These are phyloP conservation scores for Fusarium sp. DNA, from an alignment of 2,329 filamentous ascomycete genomes.

Conservation along the genomic window DNA sequence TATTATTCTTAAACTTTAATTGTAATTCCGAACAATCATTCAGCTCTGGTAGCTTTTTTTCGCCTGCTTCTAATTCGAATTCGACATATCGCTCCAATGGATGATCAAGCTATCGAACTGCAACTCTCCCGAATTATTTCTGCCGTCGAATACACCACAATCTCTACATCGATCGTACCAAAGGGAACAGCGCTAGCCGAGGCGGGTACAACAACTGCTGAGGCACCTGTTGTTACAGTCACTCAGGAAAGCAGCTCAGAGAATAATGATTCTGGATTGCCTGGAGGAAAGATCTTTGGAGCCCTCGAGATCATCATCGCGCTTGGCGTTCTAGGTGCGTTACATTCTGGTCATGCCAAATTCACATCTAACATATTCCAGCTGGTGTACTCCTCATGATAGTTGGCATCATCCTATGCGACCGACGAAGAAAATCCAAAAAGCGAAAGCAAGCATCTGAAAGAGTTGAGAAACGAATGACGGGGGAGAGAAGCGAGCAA, in stretches of 20 bases:
- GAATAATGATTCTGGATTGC: not conserved
- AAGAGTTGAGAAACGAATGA: slow-evolving; percentile 1
- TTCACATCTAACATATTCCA: not conserved
- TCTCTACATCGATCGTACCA: slow-evolving; percentile 44
- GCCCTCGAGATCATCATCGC: slow-evolving; percentile 43
- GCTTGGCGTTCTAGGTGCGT: slow-evolving; percentile 35
- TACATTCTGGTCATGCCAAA: fast-evolving
- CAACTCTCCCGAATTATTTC: slow-evolving; percentile 44
- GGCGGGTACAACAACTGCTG: slow-evolving; percentile 7
- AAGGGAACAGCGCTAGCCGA: slow-evolving; percentile 18
- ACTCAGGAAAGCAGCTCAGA: slow-evolving; percentile 19
- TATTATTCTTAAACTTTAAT: slow-evolving; percentile 15
- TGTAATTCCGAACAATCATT: slow-evolving; percentile 20
- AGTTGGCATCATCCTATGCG: slow-evolving; percentile 34
- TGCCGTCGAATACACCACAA: slow-evolving; percentile 41
- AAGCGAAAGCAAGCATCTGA: slow-evolving; percentile 21
- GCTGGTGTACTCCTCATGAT: slow-evolving; percentile 26
- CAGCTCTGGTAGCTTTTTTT: slow-evolving; percentile 25
- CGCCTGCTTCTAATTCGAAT: not conserved
- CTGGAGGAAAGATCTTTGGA: slow-evolving; percentile 24
- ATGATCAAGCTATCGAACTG: slow-evolving; percentile 29
- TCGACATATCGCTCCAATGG: slow-evolving; percentile 14
- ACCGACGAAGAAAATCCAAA: slow-evolving; percentile 38
- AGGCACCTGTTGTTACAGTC: slow-evolving; percentile 21
- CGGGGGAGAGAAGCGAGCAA: slow-evolving; percentile 11